Percentiles rank a stretch among this genome's conserved stretches.
phyloP scores from a whole-genome alignment of 768 basidiomycete species.

The Steccherinum ochraceum region DNA sequence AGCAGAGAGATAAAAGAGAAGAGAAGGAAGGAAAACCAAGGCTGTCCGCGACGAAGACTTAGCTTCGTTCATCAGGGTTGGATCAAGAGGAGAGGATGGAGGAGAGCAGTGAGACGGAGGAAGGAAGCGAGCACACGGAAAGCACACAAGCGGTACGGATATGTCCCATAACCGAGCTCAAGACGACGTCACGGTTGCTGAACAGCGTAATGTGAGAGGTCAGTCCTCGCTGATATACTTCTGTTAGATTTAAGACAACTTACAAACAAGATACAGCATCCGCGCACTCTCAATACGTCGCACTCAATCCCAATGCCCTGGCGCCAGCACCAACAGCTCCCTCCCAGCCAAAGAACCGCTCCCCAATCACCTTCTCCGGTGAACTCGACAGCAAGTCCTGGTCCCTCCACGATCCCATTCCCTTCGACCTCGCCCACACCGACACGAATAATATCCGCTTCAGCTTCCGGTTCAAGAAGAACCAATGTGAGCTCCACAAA shows the following conservation, averaged over 20 bases:
- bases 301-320: conserved; percentile 62
- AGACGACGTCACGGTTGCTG: background rate
- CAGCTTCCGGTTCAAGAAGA: conserved; percentile 89
- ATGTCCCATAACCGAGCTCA: too few species aligned
- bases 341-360: conserved; percentile 77
- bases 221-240: background rate
- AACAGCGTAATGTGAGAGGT: background rate
- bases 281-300: conserved; percentile 12
- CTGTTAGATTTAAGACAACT: background rate
- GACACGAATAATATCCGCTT: conserved; percentile 91
- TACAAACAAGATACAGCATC: too few species aligned
- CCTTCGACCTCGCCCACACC: conserved; percentile 79
- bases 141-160: too few species aligned
- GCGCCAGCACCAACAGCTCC: conserved; percentile 77
- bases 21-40: background rate
- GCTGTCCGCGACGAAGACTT: background rate
- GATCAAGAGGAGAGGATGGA: background rate
- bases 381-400: conserved; percentile 24
- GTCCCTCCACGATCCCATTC: conserved; percentile 41
- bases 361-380: conserved; percentile 27
- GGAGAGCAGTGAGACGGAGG: too few species aligned
- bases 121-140: background rate
- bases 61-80: background rate
- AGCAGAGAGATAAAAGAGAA: background rate
- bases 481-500: conserved; percentile 96